A percentile compares a stretch with the other conserved stretches of the same genome.
Evolutionary conservation across 176 grass and related monocot genomes (phyloP).

Genomic region (Tillandsia fasciculata): DNA sequence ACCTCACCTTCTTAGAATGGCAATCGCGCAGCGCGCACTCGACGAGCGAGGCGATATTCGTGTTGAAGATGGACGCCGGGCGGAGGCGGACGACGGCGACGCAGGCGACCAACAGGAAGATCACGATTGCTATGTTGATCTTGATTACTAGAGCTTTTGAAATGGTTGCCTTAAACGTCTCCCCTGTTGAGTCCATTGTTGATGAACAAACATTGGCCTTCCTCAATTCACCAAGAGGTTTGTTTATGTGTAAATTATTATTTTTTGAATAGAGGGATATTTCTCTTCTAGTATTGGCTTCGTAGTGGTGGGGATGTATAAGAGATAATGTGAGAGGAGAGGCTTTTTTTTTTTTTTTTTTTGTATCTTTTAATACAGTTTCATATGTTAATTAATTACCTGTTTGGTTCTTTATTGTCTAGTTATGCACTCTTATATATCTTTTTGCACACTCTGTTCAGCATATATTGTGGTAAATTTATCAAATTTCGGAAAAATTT

Average conservation of each 20-base stretch:
- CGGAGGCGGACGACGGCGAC: conserved; percentile 65
- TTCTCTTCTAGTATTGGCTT: not conserved
- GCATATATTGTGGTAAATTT: too few relatives aligned
- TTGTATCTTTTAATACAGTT: too few relatives aligned
- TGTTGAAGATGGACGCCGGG: conserved; percentile 36
- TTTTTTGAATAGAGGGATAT: not conserved
- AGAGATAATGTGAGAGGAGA: not conserved
- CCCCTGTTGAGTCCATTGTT: conserved; percentile 20
- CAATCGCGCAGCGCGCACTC: conserved; percentile 56
- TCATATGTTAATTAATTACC: too few relatives aligned
- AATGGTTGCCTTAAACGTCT: conserved; percentile 39
- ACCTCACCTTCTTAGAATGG: conserved; percentile 89
- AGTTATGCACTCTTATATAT: too few relatives aligned
- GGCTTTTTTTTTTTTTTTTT: too few relatives aligned
- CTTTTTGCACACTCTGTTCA: not conserved
- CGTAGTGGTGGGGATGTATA: not conserved
- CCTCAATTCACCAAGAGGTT: too few relatives aligned
- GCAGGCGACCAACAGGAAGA: conserved; percentile 65
- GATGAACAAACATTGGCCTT: too few relatives aligned
- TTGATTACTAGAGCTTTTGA: conserved; percentile 43
- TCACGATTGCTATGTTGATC: conserved; percentile 72
- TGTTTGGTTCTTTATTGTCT: too few relatives aligned
- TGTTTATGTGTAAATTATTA: not conserved
- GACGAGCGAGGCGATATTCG: conserved; percentile 39
- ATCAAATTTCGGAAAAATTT: too few relatives aligned